phyloP scores from a whole-genome alignment of 495 filamentous ascomycete species.

The Neurospora africana region DNA sequence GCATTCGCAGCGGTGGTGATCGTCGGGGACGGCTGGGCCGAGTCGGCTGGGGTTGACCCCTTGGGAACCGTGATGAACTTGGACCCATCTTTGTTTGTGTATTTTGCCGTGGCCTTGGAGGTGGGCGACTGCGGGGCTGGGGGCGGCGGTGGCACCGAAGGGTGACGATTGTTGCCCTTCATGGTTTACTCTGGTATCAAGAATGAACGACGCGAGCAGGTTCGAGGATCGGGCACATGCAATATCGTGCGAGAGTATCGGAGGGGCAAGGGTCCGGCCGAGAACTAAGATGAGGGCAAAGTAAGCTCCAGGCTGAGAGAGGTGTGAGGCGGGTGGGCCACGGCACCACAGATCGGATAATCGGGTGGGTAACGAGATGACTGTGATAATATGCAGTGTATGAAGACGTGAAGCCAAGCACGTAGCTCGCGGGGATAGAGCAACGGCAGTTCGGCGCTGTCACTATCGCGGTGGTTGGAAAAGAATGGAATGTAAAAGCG shows the following conservation, averaged over 20 bases:
- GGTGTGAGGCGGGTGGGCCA: neutral
- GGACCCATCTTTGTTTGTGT: conserved; percentile 57
- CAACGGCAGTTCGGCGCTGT: neutral
- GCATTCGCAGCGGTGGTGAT: conserved; percentile 22
- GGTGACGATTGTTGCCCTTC: conserved; percentile 41
- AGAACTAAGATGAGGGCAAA: neutral
- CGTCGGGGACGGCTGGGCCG: conserved; percentile 39
- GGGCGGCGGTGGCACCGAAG: conserved; percentile 24
- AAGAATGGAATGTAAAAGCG: neutral
- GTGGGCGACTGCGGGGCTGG: conserved; percentile 28
- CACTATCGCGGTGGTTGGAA: neutral
- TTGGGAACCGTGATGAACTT: conserved; percentile 61
- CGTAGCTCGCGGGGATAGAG: neutral
- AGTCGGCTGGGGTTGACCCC: conserved; percentile 37
- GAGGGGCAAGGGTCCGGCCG: neutral
- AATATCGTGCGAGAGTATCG: neutral
- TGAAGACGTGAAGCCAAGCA: neutral
- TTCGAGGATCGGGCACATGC: neutral
- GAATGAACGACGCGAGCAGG: neutral
- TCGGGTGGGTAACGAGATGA: neutral
- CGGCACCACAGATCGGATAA: neutral
- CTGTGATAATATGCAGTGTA: neutral
- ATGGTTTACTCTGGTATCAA: conserved; percentile 23
- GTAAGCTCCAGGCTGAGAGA: neutral
- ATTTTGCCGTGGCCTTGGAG: conserved; percentile 41